Base-by-base conservation (phyloP, 1,284 basidiomycete species). In the Porodaedalea pini region DNA sequence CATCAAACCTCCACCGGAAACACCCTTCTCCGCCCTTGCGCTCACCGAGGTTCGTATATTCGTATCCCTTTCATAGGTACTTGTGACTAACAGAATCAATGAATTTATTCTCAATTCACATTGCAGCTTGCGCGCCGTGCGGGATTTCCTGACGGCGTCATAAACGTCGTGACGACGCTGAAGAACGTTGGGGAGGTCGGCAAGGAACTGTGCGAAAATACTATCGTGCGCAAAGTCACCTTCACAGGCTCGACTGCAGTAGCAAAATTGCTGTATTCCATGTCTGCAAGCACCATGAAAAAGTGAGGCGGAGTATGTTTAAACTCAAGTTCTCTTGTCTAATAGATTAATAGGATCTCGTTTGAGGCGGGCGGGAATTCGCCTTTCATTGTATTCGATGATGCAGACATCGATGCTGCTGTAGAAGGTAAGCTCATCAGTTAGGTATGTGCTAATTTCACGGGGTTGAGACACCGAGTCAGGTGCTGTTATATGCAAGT, bases 361-460 rank as follows among this genome's bases (percentile, higher is more conserved):
- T 75, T 95, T 54, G 93, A 95, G 70, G 90, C 88, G 44, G 90
- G 87, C 10, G 95, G 95, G 49, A 98, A 96, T 62, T 83, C 92
- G 0, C 90, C 94, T 0, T 96, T 96, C 73, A 96, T 97, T 63
- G 93, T 99, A 6, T 99, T 99, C 69, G 91, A 94, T 61, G 97
- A 99, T 67, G 95, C 95, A 0, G 88, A 99, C 69, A 81, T 99
- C 53, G 91, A 94, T 60, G 86, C 88, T 54, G 97, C 97, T 25
- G 92, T 99, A n/a, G 86, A 88, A 62, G 85, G 88, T 86, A 59
- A 29, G 68, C 10, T 37, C 29, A 56, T 43, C 45, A 6, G 32
- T 4, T 10, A 31, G 4, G 13, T 54, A 27, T 21, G 3, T 45
- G 29, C 27, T 3, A 19, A 21, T 40, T 57, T 49, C 23, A 29